phyloP scores from a whole-genome alignment of 2,329 filamentous ascomycete genomes.

The Ceratocystis smalleyi region DNA sequence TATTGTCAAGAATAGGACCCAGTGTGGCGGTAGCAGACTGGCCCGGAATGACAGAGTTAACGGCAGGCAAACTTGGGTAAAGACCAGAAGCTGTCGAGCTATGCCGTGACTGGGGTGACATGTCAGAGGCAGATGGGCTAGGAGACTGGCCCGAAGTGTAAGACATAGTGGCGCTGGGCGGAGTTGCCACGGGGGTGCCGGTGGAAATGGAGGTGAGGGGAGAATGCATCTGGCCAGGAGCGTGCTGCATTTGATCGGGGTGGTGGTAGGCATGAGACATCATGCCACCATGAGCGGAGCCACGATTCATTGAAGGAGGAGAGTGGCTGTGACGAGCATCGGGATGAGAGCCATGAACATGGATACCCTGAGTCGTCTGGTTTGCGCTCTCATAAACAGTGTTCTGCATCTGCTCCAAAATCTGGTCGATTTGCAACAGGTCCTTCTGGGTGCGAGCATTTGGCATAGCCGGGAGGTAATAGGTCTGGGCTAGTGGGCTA shows the following conservation, averaged over 20 bases:
- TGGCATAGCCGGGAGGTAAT: slow-evolving; percentile 73
- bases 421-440: slow-evolving; percentile 80
- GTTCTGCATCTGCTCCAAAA: slow-evolving; percentile 88
- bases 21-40: slow-evolving; percentile 57
- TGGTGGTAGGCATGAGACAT: slow-evolving; percentile 18
- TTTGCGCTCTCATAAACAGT: slow-evolving; percentile 90
- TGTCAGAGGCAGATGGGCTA: slow-evolving; percentile 50
- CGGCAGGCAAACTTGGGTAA: slow-evolving; percentile 57
- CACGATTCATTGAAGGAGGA: slow-evolving; percentile 28
- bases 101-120: slow-evolving; percentile 51
- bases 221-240: slow-evolving; percentile 43
- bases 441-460: slow-evolving; percentile 89
- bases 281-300: slow-evolving; percentile 21
- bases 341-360: slow-evolving; percentile 55
- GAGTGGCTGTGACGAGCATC: slow-evolving; percentile 44
- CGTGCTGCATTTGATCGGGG: slow-evolving; percentile 21
- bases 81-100: slow-evolving; percentile 45
- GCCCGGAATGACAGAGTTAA: slow-evolving; percentile 52
- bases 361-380: slow-evolving; percentile 64
- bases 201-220: slow-evolving; percentile 44
- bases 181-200: slow-evolving; percentile 62
- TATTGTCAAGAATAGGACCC: slow-evolving; percentile 48
- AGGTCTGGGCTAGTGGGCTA: slow-evolving; percentile 48
- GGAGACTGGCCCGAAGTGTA: slow-evolving; percentile 68
- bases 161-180: slow-evolving; percentile 58